These are phyloP conservation scores for Hyaloscypha variabilis DNA, from an alignment of 495 filamentous ascomycete species.

Conservation along the genomic window DNA sequence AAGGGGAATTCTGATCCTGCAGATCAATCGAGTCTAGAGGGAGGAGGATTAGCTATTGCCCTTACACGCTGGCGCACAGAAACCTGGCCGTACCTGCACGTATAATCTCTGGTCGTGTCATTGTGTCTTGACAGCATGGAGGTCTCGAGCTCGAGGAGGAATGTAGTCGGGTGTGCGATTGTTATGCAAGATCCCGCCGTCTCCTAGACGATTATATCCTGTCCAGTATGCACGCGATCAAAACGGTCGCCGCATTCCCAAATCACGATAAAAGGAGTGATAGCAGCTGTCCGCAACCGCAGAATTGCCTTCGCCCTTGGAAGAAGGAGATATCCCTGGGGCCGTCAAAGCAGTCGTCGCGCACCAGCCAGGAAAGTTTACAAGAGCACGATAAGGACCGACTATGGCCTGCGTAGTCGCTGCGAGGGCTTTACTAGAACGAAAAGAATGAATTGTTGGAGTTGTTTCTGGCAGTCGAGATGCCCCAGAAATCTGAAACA, in stretches of 20 bases:
- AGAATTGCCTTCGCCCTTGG: neutral
- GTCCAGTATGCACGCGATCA: neutral
- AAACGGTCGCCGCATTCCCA: neutral
- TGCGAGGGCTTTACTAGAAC: neutral
- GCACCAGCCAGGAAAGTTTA: neutral
- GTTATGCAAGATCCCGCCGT: slow-evolving; percentile 24
- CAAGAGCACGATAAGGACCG: slow-evolving; percentile 1
- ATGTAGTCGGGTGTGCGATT: neutral
- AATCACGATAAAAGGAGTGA: slow-evolving; percentile 22
- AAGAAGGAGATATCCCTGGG: neutral
- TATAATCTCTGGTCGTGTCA: slow-evolving; percentile 37
- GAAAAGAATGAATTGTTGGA: slow-evolving; percentile 11
- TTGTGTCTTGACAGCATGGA: slow-evolving; percentile 28
- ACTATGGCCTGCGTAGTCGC: slow-evolving; percentile 30
- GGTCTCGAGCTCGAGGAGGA: neutral
- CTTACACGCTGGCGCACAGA: neutral
- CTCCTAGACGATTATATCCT: neutral
- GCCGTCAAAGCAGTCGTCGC: neutral
- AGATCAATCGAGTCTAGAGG: slow-evolving; percentile 89
- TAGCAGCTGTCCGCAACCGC: slow-evolving; percentile 6
- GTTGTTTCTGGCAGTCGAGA: slow-evolving; percentile 5
- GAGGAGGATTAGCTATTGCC: slow-evolving; percentile 13
- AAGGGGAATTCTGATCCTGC: slow-evolving; percentile 79
- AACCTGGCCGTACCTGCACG: slow-evolving; percentile 28
- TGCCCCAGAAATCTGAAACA: slow-evolving; percentile 15